Evolutionary conservation across 768 basidiomycete genomes (phyloP), one percentile per base, ranked within the genome.

Genomic region (Lentinula detonsa): DNA sequence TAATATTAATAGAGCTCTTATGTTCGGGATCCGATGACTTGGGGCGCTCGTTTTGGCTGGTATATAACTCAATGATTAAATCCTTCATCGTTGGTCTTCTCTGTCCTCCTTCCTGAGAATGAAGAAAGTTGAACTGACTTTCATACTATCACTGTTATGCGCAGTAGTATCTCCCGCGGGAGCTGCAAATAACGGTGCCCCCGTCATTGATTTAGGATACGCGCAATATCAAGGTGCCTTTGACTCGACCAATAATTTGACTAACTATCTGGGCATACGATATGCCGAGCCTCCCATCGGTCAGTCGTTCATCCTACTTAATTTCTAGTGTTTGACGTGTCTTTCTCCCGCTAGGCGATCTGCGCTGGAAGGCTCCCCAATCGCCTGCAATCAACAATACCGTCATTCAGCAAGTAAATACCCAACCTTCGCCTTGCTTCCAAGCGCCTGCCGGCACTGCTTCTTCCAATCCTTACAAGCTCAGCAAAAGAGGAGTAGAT

Each of bases 241-340:
- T 23, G 65, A 74, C 50, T 11, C 62, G 10, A 57, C 60, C 15
- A 62, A 60, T 0, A 70, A 70, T 40, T 60, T 65, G 3, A 68
- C 71, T 0, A 63, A 43, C 50, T 73, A 71, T 61, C 58, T 71
- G 37, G 78, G 62, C 90, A 90, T 49, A 85, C 81, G 64, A 90
- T 90, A 18, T 88, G 85, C 62, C 90, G 49, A 50, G 13, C 67
- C 68, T 0, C 75, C 68, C n/a, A 45, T 56, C 37, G 61, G 55
- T 58, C 21, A 50, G 49, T 57, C 16, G 31, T 13, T 34, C 33
- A 15, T 51, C 16, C 34, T 16, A n/a, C 3, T 5, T 15, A 42
- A 11, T 2, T 9, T 33, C 21, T 9, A 3, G 11, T 35, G 7
- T 2, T 16, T 8, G 7, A 51, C 8, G 13, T n/a, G 23, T 46